These are phyloP conservation scores for Penicillium digitatum DNA, from an alignment of 2,329 filamentous ascomycete genomes.

Conservation along the genomic window DNA sequence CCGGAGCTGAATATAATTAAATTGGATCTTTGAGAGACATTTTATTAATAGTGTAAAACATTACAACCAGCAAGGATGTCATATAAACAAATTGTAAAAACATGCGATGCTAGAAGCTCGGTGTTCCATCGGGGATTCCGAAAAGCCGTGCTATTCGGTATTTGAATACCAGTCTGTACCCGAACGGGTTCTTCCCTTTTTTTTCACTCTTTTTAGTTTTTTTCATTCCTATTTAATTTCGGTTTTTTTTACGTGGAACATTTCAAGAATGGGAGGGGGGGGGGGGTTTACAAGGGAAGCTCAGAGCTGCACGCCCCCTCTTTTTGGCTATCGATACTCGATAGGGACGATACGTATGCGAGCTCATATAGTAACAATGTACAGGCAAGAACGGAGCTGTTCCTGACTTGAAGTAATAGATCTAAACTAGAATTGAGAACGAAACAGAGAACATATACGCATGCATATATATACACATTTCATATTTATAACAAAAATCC, in stretches of 20 bases:
- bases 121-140: slow-evolving; percentile 21
- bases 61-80: neutral
- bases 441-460: too few relatives aligned
- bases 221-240: neutral
- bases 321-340: slow-evolving; percentile 10
- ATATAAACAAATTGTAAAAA: neutral
- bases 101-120: slow-evolving; percentile 6
- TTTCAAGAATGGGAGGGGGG: neutral
- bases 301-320: slow-evolving; percentile 6
- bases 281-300: slow-evolving; percentile 1
- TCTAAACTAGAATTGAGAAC: neutral
- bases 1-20: neutral
- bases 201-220: too few relatives aligned
- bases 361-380: neutral
- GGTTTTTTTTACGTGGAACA: neutral
- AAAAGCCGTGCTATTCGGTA: slow-evolving; percentile 7
- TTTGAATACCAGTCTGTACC: slow-evolving; percentile 2
- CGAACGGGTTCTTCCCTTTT: neutral
- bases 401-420: neutral
- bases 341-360: slow-evolving; percentile 5
- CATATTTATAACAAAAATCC: too few relatives aligned
- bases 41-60: neutral
- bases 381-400: neutral
- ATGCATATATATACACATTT: too few relatives aligned
- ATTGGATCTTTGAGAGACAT: neutral